Evolutionary conservation across 2,329 filamentous ascomycete species (phyloP).

Genomic region (Tothia fuscella): DNA sequence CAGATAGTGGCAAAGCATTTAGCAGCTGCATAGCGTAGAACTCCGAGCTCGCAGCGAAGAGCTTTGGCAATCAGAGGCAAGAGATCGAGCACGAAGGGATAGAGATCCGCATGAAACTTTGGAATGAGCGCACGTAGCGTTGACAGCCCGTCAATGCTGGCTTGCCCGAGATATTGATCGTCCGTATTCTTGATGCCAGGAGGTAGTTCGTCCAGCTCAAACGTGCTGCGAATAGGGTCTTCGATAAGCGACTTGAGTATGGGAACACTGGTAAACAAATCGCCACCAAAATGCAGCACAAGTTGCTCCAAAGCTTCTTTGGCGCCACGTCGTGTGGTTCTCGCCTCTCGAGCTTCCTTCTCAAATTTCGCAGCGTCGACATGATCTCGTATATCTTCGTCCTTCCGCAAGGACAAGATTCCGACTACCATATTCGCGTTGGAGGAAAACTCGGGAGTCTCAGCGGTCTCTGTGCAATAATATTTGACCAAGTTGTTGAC

Average conservation of each 20-base stretch:
- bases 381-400: constrained; percentile 90
- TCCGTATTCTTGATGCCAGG: constrained; percentile 59
- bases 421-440: constrained; percentile 67
- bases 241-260: constrained; percentile 74
- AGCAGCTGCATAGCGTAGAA: constrained; percentile 90
- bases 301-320: constrained; percentile 90
- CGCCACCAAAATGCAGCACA: constrained; percentile 62
- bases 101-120: constrained; percentile 64
- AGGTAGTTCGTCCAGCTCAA: constrained; percentile 56
- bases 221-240: constrained; percentile 61
- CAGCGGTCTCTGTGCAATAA: constrained; percentile 92
- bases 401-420: constrained; percentile 89
- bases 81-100: constrained; percentile 70
- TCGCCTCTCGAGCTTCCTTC: constrained; percentile 73
- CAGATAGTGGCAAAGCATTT: constrained; percentile 97
- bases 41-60: constrained; percentile 75
- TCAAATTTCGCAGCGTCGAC: constrained; percentile 84
- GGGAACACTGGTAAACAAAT: constrained; percentile 72
- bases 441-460: constrained; percentile 86
- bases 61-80: constrained; percentile 80
- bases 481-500: constrained; percentile 94
- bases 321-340: constrained; percentile 81
- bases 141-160: constrained; percentile 88
- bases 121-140: constrained; percentile 85
- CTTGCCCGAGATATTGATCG: constrained; percentile 88